A percentile compares a stretch with the other conserved stretches of the same genome.
These are phyloP conservation scores for Daldinia sp. DNA, from an alignment of 2,329 filamentous ascomycete genomes.

Conservation along the genomic window DNA sequence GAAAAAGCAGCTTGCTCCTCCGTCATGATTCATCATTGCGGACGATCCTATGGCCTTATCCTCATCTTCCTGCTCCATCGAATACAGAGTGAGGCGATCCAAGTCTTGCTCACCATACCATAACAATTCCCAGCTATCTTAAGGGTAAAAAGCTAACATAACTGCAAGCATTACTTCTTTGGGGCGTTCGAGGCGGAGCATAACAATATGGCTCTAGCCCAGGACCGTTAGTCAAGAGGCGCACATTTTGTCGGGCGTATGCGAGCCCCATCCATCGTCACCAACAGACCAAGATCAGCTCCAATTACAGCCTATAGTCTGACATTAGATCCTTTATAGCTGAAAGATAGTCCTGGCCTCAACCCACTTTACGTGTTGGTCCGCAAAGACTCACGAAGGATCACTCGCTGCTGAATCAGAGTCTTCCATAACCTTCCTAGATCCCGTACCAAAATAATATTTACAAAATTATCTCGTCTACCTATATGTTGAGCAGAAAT, in stretches of 20 bases:
- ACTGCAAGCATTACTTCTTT: conserved; percentile 19
- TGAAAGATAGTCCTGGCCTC: conserved; percentile 27
- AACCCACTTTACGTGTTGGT: conserved; percentile 5
- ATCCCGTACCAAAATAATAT: not conserved
- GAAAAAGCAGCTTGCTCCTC: conserved; percentile 29
- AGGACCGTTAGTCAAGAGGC: not conserved
- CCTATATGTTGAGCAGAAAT: conserved; percentile 15
- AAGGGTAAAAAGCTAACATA: conserved; percentile 5
- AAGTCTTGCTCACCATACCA: conserved; percentile 5
- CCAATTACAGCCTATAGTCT: conserved; percentile 25
- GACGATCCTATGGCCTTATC: conserved; percentile 7
- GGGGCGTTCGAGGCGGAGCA: conserved; percentile 12
- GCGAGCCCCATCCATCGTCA: conserved; percentile 20
- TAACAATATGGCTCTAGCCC: conserved; percentile 3
- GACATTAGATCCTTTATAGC: conserved; percentile 31
- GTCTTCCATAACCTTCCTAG: not conserved
- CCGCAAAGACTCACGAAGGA: not conserved
- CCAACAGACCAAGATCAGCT: conserved; percentile 15
- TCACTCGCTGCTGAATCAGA: conserved; percentile 1
- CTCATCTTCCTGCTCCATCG: not conserved
- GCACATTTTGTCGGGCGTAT: conserved; percentile 13
- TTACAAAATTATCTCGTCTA: conserved; percentile 8
- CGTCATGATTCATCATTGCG: conserved; percentile 28
- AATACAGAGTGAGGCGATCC: not conserved
- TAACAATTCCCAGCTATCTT: not conserved